Evolutionary conservation across 2,329 filamentous ascomycete genomes (phyloP), one percentile per base, ranked within the genome.

Genomic region (Fusarium anguioides): DNA sequence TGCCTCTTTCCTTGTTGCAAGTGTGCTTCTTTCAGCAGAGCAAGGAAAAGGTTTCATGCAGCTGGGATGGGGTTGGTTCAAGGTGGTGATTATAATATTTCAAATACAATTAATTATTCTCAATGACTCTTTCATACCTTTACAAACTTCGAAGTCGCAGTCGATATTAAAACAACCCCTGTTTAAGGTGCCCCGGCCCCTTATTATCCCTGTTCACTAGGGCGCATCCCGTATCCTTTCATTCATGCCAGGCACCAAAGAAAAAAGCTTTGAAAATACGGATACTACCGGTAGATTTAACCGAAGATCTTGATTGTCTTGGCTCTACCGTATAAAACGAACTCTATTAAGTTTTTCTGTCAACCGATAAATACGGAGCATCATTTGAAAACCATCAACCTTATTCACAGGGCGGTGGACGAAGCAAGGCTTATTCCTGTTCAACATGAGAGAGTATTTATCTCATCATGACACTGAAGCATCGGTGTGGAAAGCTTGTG

Each of bases 161-260:
- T 33, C 45, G 50, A 33, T 31, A 49, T 42, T 66, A 52, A 50
- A 68, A 57, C 23, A 40, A 20, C 48, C 31, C 58, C 46, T 61
- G 65, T 66, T 36, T 11, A 56, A 53, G 45, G 20, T 49, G 48
- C 31, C 60, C 39, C 52, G 35, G 44, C 58, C 54, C 65, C 65
- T 62, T 68, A 53, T 24, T 42, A 52, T 45, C 64, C 60, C 50
- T 66, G 51, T 14, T 50, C 64, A 65, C 55, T 48, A 48, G 40
- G 62, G 44, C 56, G 54, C 42, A 44, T 11, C 53, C 65, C 47
- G 36, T 50, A 20, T 50, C 27, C 57, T 52, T 68, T 49, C 39
- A 9, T 51, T 39, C n/a, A 27, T 54, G 39, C 45, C 39, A 62
- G 55, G 55, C 62, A 68, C 65, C 29, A 42, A 27, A 20, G 40